These are phyloP conservation scores for Teunomyces cretensis DNA, from an alignment of 805 yeast species.

Conservation along the genomic window DNA sequence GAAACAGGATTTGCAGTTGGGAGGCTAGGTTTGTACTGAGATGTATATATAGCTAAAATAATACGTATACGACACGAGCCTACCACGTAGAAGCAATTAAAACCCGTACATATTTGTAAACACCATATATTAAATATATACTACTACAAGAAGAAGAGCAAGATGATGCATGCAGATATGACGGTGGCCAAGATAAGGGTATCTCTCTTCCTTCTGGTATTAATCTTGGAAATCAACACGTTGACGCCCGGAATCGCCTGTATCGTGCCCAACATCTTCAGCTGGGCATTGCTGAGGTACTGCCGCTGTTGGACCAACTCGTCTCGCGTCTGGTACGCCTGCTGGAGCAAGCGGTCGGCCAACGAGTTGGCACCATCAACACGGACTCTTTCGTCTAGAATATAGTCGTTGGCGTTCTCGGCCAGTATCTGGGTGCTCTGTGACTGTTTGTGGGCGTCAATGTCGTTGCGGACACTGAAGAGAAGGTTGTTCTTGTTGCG, in stretches of 20 bases:
- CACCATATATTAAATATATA: conserved; percentile 1
- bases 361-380: conserved; percentile 70
- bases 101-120: too few species aligned
- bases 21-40: conserved; percentile 4
- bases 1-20: conserved; percentile 21
- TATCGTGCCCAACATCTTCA: conserved; percentile 58
- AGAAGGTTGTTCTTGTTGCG: conserved; percentile 74
- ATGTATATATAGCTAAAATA: too few species aligned
- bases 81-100: too few species aligned
- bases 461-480: conserved; percentile 75
- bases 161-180: conserved; percentile 68
- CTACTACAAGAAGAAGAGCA: conserved; percentile 42
- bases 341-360: conserved; percentile 77
- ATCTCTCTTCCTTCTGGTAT: conserved; percentile 86
- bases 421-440: conserved; percentile 18
- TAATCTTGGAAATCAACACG: conserved; percentile 71
- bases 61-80: too few species aligned
- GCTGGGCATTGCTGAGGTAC: conserved; percentile 60
- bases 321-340: conserved; percentile 88
- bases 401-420: conserved; percentile 62
- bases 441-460: conserved; percentile 60
- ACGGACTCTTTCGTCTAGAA: conserved; percentile 72
- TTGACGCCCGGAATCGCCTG: conserved; percentile 81
- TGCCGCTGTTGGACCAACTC: conserved; percentile 74
- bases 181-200: conserved; percentile 77